Percentiles rank a stretch among this genome's conserved stretches.
Evolutionary conservation across 2,329 filamentous ascomycete genomes (phyloP).

Genomic region (Cercospora nicotianae): DNA sequence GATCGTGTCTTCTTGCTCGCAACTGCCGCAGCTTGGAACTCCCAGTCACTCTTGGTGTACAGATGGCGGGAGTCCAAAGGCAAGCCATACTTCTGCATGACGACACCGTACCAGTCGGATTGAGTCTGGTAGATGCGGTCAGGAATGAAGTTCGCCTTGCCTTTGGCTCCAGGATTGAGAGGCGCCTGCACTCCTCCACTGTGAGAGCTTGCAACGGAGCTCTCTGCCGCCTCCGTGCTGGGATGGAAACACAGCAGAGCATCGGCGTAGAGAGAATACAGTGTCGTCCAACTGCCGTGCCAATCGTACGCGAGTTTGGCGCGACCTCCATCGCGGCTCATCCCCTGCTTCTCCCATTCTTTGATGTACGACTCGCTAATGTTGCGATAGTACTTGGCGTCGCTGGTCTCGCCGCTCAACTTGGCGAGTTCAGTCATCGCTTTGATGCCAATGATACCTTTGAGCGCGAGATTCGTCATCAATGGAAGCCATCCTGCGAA

Average conservation of each 20-base stretch:
- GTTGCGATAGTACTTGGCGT: slow-evolving; percentile 59
- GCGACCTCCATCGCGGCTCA: slow-evolving; percentile 68
- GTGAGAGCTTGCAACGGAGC: slow-evolving; percentile 7
- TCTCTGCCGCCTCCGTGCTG: slow-evolving; percentile 33
- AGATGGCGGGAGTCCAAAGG: slow-evolving; percentile 79
- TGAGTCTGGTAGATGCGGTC: slow-evolving; percentile 75
- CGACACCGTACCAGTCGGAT: slow-evolving; percentile 75
- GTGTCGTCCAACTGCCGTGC: slow-evolving; percentile 77
- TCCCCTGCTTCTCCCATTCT: slow-evolving; percentile 70
- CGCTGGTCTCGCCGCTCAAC: slow-evolving; percentile 58
- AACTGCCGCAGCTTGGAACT: slow-evolving; percentile 83
- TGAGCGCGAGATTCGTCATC: slow-evolving; percentile 79
- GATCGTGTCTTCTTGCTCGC: slow-evolving; percentile 66
- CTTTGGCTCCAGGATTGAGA: slow-evolving; percentile 14
- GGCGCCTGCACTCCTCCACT: slow-evolving; percentile 21
- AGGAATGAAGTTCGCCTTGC: slow-evolving; percentile 59
- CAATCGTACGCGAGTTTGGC: slow-evolving; percentile 78
- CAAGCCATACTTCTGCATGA: slow-evolving; percentile 78
- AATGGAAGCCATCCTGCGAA: slow-evolving; percentile 77
- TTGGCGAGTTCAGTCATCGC: slow-evolving; percentile 72
- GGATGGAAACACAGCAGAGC: slow-evolving; percentile 76
- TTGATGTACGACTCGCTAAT: slow-evolving; percentile 67
- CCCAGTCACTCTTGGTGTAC: slow-evolving; percentile 82
- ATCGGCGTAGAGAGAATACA: slow-evolving; percentile 85
- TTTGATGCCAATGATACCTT: slow-evolving; percentile 79